phyloP scores from a whole-genome alignment of 768 basidiomycete species.

The Termitomyces sp. region DNA sequence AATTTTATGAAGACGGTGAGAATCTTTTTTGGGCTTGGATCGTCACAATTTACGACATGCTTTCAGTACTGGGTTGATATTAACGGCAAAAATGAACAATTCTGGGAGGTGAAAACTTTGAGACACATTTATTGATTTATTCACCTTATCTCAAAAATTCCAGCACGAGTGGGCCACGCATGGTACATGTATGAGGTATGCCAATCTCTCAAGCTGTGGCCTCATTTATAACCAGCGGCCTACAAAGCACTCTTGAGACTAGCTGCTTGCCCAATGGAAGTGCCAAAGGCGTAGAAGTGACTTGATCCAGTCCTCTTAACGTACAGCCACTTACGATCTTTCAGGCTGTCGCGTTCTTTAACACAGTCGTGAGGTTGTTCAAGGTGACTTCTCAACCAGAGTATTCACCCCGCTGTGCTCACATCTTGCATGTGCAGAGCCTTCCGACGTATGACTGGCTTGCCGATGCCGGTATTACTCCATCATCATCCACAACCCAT shows the following conservation, averaged over 20 bases:
- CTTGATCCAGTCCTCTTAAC: not conserved
- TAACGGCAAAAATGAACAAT: constrained; percentile 50
- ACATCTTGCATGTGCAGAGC: constrained; percentile 6
- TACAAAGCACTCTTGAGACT: constrained; percentile 48
- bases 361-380: constrained; percentile 53
- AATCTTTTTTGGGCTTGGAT: not conserved
- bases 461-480: constrained; percentile 64
- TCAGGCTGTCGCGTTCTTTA: constrained; percentile 65
- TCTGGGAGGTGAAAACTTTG: constrained; percentile 54
- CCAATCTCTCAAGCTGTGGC: not conserved
- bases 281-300: constrained; percentile 54
- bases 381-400: constrained; percentile 25
- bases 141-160: constrained; percentile 5
- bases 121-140: not conserved
- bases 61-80: constrained; percentile 56
- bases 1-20: constrained; percentile 46
- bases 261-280: constrained; percentile 58
- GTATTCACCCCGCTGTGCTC: constrained; percentile 21
- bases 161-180: constrained; percentile 71
- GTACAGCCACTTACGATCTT: not conserved
- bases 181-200: constrained; percentile 51
- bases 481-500: constrained; percentile 51
- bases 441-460: constrained; percentile 77
- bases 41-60: not conserved
- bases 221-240: constrained; percentile 6